Evolutionary conservation across 2,329 filamentous ascomycete species (phyloP).

Genomic region (Meredithiella fracta): DNA sequence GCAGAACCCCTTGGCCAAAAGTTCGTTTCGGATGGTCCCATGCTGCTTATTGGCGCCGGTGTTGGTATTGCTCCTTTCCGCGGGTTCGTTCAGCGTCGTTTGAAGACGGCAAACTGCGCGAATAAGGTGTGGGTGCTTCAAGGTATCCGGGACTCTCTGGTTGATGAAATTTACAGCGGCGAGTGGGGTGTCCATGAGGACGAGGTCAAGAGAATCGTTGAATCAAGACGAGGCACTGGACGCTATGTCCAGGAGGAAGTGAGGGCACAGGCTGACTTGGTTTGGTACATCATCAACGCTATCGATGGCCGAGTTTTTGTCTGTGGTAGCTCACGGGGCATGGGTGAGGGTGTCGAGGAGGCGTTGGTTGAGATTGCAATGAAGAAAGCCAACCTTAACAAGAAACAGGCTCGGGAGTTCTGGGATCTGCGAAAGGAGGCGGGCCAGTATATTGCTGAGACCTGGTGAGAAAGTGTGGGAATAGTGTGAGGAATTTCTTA

Average conservation of each 20-base stretch:
- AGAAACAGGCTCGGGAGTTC: conserved; percentile 68
- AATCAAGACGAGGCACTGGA: conserved; percentile 60
- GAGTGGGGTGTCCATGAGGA: conserved; percentile 91
- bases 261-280: conserved; percentile 75
- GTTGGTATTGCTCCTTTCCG: conserved; percentile 96
- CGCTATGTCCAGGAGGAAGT: conserved; percentile 97
- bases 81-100: conserved; percentile 84
- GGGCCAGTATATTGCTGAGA: conserved; percentile 87
- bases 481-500: background rate
- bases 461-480: conserved; percentile 31
- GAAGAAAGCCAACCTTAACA: conserved; percentile 73
- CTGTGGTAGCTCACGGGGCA: conserved; percentile 85
- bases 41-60: conserved; percentile 92
- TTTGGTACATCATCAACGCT: conserved; percentile 94
- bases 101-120: conserved; percentile 88
- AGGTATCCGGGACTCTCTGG: conserved; percentile 78
- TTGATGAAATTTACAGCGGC: conserved; percentile 91
- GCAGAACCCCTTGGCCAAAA: conserved; percentile 89
- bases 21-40: conserved; percentile 85
- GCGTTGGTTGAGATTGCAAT: conserved; percentile 82
- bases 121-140: conserved; percentile 98
- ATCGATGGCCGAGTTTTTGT: conserved; percentile 95
- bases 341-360: conserved; percentile 90
- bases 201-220: conserved; percentile 66
- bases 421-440: conserved; percentile 85